phyloP scores from a whole-genome alignment of 2,329 filamentous ascomycete species.

The Alternaria angustiovoidea region DNA sequence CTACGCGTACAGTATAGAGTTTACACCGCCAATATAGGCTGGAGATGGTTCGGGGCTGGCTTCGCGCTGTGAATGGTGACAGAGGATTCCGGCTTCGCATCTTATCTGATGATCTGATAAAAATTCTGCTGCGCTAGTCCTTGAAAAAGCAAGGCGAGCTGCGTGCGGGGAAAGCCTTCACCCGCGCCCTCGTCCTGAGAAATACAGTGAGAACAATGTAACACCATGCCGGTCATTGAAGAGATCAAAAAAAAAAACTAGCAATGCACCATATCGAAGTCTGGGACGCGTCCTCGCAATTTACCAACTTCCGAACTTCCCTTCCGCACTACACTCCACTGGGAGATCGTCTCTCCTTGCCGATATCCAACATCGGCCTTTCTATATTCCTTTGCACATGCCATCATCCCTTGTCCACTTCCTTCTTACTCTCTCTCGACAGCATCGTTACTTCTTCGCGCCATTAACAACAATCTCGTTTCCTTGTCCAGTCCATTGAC shows the following conservation, averaged over 20 bases:
- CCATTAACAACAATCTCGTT: slow-evolving; percentile 16
- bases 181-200: not conserved
- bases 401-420: not conserved
- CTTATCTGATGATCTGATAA: slow-evolving; percentile 32
- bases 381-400: not conserved
- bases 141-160: not conserved
- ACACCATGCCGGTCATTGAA: fast-evolving
- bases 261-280: not conserved
- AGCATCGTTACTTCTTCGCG: slow-evolving; percentile 13
- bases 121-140: slow-evolving; percentile 2
- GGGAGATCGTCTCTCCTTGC: not conserved
- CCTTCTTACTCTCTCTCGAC: not conserved
- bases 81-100: slow-evolving; percentile 16
- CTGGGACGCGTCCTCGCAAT: not conserved
- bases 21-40: not conserved
- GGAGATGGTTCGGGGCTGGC: slow-evolving; percentile 9
- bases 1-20: not conserved
- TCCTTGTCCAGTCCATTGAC: not conserved
- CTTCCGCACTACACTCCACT: not conserved
- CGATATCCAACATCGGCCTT: not conserved
- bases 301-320: not conserved
- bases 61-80: slow-evolving; percentile 9
- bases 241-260: not conserved
- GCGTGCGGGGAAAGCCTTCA: not conserved
- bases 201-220: not conserved